A percentile compares a stretch with the other conserved stretches of the same genome.
These are phyloP conservation scores for Pythium guiyangense DNA, from an alignment of 352 stramenopile species.

Conservation along the genomic window DNA sequence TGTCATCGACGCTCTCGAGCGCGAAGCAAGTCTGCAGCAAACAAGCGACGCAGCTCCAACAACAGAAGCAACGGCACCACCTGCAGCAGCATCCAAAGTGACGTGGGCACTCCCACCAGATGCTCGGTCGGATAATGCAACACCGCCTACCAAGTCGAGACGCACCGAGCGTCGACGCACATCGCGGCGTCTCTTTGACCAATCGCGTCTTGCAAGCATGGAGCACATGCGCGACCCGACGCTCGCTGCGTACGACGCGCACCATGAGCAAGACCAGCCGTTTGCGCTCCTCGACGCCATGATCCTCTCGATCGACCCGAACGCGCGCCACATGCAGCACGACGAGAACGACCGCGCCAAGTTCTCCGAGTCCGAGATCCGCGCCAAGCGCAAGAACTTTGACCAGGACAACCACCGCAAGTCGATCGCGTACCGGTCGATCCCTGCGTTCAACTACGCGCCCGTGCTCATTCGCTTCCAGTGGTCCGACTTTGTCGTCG, in stretches of 20 bases:
- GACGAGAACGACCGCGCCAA: slow-evolving; percentile 36
- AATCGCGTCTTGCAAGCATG: slow-evolving; percentile 16
- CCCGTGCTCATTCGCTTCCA: slow-evolving; percentile 63
- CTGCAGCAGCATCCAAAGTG: not conserved
- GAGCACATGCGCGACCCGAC: slow-evolving; percentile 35
- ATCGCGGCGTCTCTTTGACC: slow-evolving; percentile 24
- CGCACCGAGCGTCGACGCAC: slow-evolving; percentile 24
- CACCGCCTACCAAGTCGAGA: slow-evolving; percentile 2
- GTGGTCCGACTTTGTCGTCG: slow-evolving; percentile 71
- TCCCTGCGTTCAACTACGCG: slow-evolving; percentile 66
- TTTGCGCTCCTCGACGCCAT: slow-evolving; percentile 52
- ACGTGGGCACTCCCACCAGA: slow-evolving; percentile 6
- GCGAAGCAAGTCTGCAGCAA: not conserved
- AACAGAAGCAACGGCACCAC: not conserved
- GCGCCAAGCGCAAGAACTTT: slow-evolving; percentile 58
- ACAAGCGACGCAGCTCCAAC: not conserved
- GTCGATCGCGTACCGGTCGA: slow-evolving; percentile 46
- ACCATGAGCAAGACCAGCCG: slow-evolving; percentile 38
- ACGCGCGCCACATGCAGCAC: slow-evolving; percentile 39
- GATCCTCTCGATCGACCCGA: slow-evolving; percentile 47
- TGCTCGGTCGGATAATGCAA: not conserved
- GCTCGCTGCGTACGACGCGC: slow-evolving; percentile 50
- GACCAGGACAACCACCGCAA: slow-evolving; percentile 60
- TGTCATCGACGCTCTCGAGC: not conserved
- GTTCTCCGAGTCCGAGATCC: slow-evolving; percentile 26